Conservation (phyloP, 805 yeast species). For the Zygotorulaspora sp. region DNA sequence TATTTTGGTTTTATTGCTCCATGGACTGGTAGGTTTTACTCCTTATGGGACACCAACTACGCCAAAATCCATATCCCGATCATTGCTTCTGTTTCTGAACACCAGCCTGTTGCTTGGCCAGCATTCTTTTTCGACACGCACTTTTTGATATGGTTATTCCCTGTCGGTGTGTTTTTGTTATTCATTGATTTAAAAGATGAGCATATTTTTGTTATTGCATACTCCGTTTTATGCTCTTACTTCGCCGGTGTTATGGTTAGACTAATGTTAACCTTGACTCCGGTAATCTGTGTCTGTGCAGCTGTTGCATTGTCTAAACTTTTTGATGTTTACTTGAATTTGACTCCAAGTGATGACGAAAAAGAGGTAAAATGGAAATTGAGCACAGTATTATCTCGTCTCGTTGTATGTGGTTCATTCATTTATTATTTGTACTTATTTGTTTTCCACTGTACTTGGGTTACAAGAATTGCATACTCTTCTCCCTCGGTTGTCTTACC, state of each 20-base stretch:
- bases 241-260: slow-evolving; percentile 99
- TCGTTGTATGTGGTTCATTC: slow-evolving; percentile 62
- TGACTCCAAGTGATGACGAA: slow-evolving; percentile 34
- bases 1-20: slow-evolving; percentile 94
- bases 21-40: slow-evolving; percentile 99
- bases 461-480: slow-evolving; percentile 90
- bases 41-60: slow-evolving; percentile 95
- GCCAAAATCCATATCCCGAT: slow-evolving; percentile 98
- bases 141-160: slow-evolving; percentile 95
- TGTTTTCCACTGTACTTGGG: slow-evolving; percentile 96
- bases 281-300: slow-evolving; percentile 88
- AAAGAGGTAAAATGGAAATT: slow-evolving; percentile 19
- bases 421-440: slow-evolving; percentile 70
- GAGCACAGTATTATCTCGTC: slow-evolving; percentile 48
- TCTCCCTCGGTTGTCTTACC: slow-evolving; percentile 97
- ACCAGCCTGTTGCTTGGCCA: slow-evolving; percentile 99
- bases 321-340: slow-evolving; percentile 74
- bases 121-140: slow-evolving; percentile 92
- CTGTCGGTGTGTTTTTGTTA: slow-evolving; percentile 89
- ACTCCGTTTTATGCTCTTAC: slow-evolving; percentile 89
- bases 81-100: slow-evolving; percentile 97
- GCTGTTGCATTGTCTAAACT: slow-evolving; percentile 84
- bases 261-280: slow-evolving; percentile 93
- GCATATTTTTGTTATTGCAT: slow-evolving; percentile 87
- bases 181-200: slow-evolving; percentile 88